Base-by-base conservation (phyloP, 2,329 filamentous ascomycete genomes). In the Atkinsonella texensis region DNA sequence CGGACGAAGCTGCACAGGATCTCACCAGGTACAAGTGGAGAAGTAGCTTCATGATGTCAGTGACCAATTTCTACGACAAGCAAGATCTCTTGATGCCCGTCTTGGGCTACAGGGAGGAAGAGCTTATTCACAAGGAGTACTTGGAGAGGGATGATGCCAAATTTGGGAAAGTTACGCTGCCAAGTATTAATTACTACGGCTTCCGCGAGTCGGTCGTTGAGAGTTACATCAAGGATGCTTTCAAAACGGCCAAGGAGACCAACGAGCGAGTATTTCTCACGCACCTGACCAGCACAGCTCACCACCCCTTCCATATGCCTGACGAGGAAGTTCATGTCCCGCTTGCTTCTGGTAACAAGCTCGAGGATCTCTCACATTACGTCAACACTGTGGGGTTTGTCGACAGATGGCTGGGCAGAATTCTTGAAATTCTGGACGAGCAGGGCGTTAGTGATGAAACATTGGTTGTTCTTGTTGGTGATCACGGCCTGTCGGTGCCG, bases 111-210 rank as follows among this genome's bases (percentile, higher is more conserved):
- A 55, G 56, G 0, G 17, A 51, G 2, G 56, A 62, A 2, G 54
- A 63, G 10, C 58, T 59, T 0, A 55, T 68, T 3, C 53, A 53
- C 11, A 58, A 58, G 17, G 64, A 66, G 46, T 65, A 65, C 46
- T 58, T 68, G 1, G 56, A 61, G 7, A 60, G 60, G 13, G 54
- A 60, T 1, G 35, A 52, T 1, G 62, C 63, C 3, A 65, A 62
- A 51, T 63, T 65, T 38, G 64, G 64, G 0, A 54, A 59, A 2
- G 59, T 61, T 1, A 62, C 57, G 0, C 18, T 65, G 1, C 56
- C 62, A 0, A 63, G 68, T 41, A 61, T 66, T 49, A 68, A 68
- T 54, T 66, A 67, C 31, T 68, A 67, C 5, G 63, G 62, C 9
- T 63, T 66, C 52, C 56, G 63, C 48, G 66, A 68, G 52, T 56